Evolutionary conservation across 2,329 filamentous ascomycete genomes (phyloP).

Genomic region (Cadophora luteo-olivacea): DNA sequence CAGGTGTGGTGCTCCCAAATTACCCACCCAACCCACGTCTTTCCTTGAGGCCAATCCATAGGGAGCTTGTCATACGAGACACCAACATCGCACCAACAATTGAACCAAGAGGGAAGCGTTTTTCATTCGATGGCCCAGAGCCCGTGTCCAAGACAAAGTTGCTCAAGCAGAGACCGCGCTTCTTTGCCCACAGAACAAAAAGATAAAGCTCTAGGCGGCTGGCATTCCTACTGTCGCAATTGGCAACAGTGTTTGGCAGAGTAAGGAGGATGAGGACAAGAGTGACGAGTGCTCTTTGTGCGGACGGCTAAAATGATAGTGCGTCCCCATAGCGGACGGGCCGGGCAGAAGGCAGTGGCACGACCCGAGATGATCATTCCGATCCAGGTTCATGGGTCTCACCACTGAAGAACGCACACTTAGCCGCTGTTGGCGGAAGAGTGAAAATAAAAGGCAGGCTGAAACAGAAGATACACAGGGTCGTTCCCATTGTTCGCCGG

Average conservation of each 20-base stretch:
- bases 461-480: slow-evolving; percentile 20
- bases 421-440: slow-evolving; percentile 32
- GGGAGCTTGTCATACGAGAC: slow-evolving; percentile 28
- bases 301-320: slow-evolving; percentile 30
- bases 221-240: not conserved
- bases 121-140: slow-evolving; percentile 6
- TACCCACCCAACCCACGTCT: not conserved
- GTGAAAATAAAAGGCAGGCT: slow-evolving; percentile 26
- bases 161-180: not conserved
- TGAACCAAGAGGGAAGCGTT: not conserved
- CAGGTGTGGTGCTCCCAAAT: slow-evolving; percentile 15
- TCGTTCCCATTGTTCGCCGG: slow-evolving; percentile 22
- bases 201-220: not conserved
- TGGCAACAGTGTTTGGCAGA: slow-evolving; percentile 20
- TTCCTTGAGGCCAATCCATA: slow-evolving; percentile 20
- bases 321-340: slow-evolving; percentile 32
- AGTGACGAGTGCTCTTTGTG: not conserved
- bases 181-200: not conserved
- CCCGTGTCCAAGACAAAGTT: not conserved
- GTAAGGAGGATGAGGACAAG: not conserved
- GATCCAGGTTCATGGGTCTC: slow-evolving; percentile 36
- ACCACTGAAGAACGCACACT: slow-evolving; percentile 20
- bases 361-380: slow-evolving; percentile 40
- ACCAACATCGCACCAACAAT: slow-evolving; percentile 18
- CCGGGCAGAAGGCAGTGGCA: slow-evolving; percentile 33